phyloP scores from a whole-genome alignment of 2,329 filamentous ascomycete genomes.

The Tolypocladium ovalisporum region DNA sequence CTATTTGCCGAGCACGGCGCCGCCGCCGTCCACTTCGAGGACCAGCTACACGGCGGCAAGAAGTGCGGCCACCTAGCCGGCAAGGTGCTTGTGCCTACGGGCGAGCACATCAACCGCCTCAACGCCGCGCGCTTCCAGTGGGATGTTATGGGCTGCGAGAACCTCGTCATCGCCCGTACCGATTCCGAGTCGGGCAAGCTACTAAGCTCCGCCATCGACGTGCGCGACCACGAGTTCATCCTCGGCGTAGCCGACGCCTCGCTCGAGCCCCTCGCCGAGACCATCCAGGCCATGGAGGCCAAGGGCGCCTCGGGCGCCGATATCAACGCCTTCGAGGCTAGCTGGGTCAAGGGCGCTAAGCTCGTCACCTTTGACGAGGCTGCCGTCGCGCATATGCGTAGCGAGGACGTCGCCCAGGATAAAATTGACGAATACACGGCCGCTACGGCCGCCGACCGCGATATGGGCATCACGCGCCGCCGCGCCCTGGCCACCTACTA shows the following conservation, averaged over 20 bases:
- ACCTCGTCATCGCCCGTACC: constrained; percentile 86
- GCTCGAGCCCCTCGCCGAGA: constrained; percentile 76
- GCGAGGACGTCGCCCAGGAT: constrained; percentile 51
- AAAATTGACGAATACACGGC: constrained; percentile 57
- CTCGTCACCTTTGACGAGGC: constrained; percentile 90
- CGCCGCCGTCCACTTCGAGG: constrained; percentile 93
- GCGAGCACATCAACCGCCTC: constrained; percentile 93
- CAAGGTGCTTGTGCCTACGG: constrained; percentile 86
- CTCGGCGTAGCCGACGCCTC: constrained; percentile 68
- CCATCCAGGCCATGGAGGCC: constrained; percentile 80
- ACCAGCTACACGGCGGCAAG: constrained; percentile 95
- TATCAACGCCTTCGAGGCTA: constrained; percentile 75
- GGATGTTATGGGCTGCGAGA: constrained; percentile 96
- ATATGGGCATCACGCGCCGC: constrained; percentile 70
- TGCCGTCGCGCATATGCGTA: constrained; percentile 61
- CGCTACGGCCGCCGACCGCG: constrained; percentile 49
- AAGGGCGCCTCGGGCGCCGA: constrained; percentile 66
- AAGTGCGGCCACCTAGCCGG: constrained; percentile 96
- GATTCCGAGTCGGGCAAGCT: constrained; percentile 91
- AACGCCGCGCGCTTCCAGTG: constrained; percentile 91
- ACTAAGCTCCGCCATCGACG: constrained; percentile 82
- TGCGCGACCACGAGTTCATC: constrained; percentile 94
- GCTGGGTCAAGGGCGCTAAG: constrained; percentile 79
- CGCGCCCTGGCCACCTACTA: constrained; percentile 59
- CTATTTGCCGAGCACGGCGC: constrained; percentile 96